Evolutionary conservation across 2,329 filamentous ascomycete genomes (phyloP).

Genomic region (Metarhizium anisopliae): DNA sequence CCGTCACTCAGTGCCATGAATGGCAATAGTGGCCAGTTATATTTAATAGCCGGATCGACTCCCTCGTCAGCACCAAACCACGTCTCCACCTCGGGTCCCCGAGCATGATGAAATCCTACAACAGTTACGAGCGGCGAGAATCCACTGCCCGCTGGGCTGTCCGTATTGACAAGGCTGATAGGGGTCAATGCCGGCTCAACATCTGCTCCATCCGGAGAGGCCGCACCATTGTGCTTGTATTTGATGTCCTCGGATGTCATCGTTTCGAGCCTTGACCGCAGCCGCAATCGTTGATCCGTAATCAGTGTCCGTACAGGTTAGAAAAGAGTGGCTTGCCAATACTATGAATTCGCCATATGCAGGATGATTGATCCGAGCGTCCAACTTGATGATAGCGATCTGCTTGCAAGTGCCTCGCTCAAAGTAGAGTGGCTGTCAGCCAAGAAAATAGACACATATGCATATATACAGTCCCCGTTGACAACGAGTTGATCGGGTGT

Average conservation of each 20-base stretch:
- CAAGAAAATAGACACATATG: too few relatives aligned
- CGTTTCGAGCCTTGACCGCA: background rate
- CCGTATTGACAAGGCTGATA: conserved; percentile 20
- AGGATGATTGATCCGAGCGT: background rate
- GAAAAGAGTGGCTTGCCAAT: background rate
- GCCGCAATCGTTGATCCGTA: background rate
- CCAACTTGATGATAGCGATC: background rate
- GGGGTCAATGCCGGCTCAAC: conserved; percentile 22
- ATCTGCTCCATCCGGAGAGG: conserved; percentile 15
- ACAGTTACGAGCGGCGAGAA: conserved; percentile 67
- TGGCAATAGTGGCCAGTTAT: conserved; percentile 84
- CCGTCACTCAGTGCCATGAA: conserved; percentile 98
- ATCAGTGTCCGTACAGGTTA: background rate
- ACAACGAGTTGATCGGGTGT: background rate
- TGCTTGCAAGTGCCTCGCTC: background rate
- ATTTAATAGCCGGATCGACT: conserved; percentile 68
- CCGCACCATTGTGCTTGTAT: background rate
- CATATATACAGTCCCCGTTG: background rate
- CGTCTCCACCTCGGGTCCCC: conserved; percentile 84
- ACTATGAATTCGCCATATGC: background rate
- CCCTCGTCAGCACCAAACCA: conserved; percentile 77
- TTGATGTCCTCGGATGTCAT: conserved; percentile 1
- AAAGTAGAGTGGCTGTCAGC: too few relatives aligned
- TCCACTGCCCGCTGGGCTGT: conserved; percentile 22
- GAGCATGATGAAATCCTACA: conserved; percentile 76